These are phyloP conservation scores for Lycium barbarum DNA, from an alignment of 257 asterid species.

Conservation along the genomic window DNA sequence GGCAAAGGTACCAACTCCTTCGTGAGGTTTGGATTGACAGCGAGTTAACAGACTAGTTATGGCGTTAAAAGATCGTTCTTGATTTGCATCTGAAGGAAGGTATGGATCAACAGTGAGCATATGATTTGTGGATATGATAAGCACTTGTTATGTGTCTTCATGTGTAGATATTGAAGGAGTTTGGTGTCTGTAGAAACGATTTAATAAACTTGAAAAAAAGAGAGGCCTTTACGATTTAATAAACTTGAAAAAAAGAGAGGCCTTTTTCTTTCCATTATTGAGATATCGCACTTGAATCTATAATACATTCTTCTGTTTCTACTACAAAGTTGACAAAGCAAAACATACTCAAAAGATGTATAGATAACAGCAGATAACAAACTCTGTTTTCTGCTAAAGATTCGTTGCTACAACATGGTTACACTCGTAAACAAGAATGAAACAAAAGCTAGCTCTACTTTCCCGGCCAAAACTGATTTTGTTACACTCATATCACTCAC, in stretches of 20 bases:
- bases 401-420: background rate
- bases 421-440: constrained; percentile 13
- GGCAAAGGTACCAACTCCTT: constrained; percentile 70
- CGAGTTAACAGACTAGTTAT: constrained; percentile 29
- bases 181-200: background rate
- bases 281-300: background rate
- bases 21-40: constrained; percentile 63
- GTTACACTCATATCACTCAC: background rate
- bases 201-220: background rate
- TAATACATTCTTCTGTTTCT: background rate
- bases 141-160: constrained; percentile 2
- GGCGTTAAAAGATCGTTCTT: background rate
- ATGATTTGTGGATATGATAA: constrained; percentile 11
- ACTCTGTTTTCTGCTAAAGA: background rate
- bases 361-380: background rate
- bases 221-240: background rate
- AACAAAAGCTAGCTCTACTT: constrained; percentile 11
- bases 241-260: background rate
- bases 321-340: background rate
- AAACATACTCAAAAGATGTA: background rate
- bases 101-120: background rate
- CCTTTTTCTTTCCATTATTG: background rate
- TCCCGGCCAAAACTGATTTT: constrained; percentile 11
- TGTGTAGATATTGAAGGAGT: background rate
- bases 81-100: constrained; percentile 12